phyloP scores from a whole-genome alignment of 108 stramenopile genomes.

The Nitzschia inconspicua region DNA sequence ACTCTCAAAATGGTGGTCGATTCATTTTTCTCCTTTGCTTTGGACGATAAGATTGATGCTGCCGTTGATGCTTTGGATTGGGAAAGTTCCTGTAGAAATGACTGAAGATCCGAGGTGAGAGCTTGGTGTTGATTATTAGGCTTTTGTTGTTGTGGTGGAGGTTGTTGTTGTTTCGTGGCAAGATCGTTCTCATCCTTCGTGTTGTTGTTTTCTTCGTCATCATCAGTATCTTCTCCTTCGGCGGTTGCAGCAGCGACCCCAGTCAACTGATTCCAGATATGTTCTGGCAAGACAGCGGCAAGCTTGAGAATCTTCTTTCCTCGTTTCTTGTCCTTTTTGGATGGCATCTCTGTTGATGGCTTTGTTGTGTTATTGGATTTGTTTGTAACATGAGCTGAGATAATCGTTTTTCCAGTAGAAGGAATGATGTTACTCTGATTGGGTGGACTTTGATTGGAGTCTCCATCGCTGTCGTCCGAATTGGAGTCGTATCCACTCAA shows the following conservation, averaged over 20 bases:
- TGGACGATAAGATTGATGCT: not conserved
- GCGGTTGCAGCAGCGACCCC: slow-evolving; percentile 1
- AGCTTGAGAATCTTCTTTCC: slow-evolving; percentile 29
- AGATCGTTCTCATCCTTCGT: slow-evolving; percentile 1
- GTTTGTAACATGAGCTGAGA: not conserved
- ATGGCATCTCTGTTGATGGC: not conserved
- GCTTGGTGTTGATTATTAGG: not conserved
- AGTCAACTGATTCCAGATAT: slow-evolving; percentile 37
- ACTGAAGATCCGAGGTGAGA: not conserved
- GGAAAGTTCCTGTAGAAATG: not conserved
- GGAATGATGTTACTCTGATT: not conserved
- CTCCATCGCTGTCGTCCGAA: slow-evolving; percentile 7
- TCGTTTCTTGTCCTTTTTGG: not conserved
- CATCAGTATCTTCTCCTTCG: not conserved
- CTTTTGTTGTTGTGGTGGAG: not conserved
- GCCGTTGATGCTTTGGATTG: not conserved
- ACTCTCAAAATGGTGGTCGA: slow-evolving; percentile 2
- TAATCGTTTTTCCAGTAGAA: not conserved
- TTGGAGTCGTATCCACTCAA: slow-evolving; percentile 28
- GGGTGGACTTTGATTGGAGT: not conserved
- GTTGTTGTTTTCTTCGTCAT: slow-evolving; percentile 15
- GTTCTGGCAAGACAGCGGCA: slow-evolving; percentile 33
- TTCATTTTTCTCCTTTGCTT: not conserved
- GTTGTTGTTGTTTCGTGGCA: not conserved
- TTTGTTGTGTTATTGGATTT: not conserved